Base-by-base conservation (phyloP, 768 basidiomycete species). In the Boletus tylopilopsis region DNA sequence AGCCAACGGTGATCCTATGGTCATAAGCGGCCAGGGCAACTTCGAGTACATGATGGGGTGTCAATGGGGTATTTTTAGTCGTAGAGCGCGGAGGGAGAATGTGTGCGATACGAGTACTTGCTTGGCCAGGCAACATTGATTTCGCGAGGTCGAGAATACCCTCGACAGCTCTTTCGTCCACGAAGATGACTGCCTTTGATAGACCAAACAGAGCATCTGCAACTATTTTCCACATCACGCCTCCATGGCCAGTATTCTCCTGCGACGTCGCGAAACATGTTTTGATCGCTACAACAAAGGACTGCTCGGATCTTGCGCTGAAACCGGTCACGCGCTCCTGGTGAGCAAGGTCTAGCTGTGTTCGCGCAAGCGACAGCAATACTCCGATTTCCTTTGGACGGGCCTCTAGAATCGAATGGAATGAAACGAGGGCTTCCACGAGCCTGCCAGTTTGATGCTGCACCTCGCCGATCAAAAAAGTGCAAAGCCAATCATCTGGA, bases 391-490 rank as follows among this genome's bases (percentile, higher is more conserved):
- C 93, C 10, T 75, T 68, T 0, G 86, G 85, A 7, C 74, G 79
- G 6, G 68, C 55, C 6, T 64, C 63, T 18, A 88, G 68, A 38
- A 95, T 77, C 7, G 66, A 66, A 49, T 78, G 66, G 62, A 90
- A 85, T 2, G 80, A 73, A 21, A 64, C 61, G 54, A 96, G 84
- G 2, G 96, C 87, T n/a, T 87, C 82, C 29, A 78, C 72, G 57
- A 82, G 86, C 40, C 83, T 75, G 2, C 90, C 87, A 50, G 87
- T 81, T 54, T 90, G 85, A 24, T 80, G 78, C 54, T 90, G 84
- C 25, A 94, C 88, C 34, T 94, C 86, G 5, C 84, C 95, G 38
- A 91, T 85, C 63, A 94, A 76, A 71, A 85, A 97, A 4, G 72
- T 68, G 60, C 85, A 87, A 54, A 89, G 73, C 95, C 95, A 98